Evolutionary conservation across 83 land plant species (phyloP), one percentile per base, ranked within the genome.

Genomic region (Thuja plicata): DNA sequence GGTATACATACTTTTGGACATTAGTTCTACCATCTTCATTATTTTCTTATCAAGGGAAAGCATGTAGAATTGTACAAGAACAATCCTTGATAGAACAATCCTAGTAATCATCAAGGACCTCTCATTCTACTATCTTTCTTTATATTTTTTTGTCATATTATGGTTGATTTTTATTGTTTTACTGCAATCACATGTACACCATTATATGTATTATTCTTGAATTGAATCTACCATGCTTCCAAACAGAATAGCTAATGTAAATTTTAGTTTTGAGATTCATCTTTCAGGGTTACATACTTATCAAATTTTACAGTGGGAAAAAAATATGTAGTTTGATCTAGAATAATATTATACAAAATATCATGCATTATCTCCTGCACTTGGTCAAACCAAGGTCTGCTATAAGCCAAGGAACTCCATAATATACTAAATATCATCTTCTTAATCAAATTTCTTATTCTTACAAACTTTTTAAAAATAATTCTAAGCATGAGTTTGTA

Each of bases 41-140:
- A 91, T 80, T 92, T 98, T 55, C 81, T 88, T 55, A 91, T 98
- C 66, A 91, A 93, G 74, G 98, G 99, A 62, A 95, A 91, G 76
- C 90, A 93, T 35, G 94, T 96, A 3, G 85, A 92, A 89, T 95
- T 98, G 98, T 98, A 92, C 87, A 97, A 97, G 92, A 90, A 96
- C 27, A 95, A 96, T 89, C 99, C 97, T n/a, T n/a, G n/a, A n/a
- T n/a, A n/a, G n/a, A n/a, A 96, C 27, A 95, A 96, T 89, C 99
- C 97, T n/a, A 88, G 87, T 37, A 93, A 97, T 13, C 45, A 89
- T 40, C 96, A 38, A 38, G 40, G 40, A 89, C 91, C 92, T 88
- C 96, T 97, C 83, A 88, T 89, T 71, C 1, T 37, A 19, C 2
- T 37, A 5, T 38, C 34, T 73, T 48, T 34, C 79, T 24, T 77